Evolutionary conservation across 2,329 filamentous ascomycete species (phyloP).

Genomic region (Orbilia javanica): DNA sequence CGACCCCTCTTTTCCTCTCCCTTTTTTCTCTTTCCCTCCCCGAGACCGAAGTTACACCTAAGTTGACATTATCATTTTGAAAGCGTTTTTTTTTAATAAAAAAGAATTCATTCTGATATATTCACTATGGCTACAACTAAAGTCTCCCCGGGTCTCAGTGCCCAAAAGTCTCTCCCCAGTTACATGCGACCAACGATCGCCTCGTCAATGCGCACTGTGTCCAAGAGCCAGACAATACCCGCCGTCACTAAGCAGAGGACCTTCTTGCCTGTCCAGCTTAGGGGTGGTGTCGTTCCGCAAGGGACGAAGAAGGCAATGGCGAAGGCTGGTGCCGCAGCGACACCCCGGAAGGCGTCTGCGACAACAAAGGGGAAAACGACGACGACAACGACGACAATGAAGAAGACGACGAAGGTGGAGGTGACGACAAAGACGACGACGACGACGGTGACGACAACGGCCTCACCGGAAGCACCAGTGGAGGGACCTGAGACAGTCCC

Average conservation of each 20-base stretch:
- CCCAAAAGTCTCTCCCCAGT: slow-evolving; percentile 5
- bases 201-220: slow-evolving; percentile 6
- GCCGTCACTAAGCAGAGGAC: slow-evolving; percentile 1
- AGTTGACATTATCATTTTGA: not conserved
- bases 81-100: too few species aligned
- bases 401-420: not conserved
- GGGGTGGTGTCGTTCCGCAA: slow-evolving; percentile 1
- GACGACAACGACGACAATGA: not conserved
- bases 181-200: slow-evolving; percentile 7
- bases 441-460: not conserved
- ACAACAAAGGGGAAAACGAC: not conserved
- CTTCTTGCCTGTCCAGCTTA: slow-evolving; percentile 1
- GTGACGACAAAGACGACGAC: not conserved
- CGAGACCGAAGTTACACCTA: slow-evolving; percentile 1
- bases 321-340: slow-evolving; percentile 1
- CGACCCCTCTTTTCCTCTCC: not conserved
- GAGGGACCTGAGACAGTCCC: slow-evolving; percentile 6
- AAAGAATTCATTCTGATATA: not conserved
- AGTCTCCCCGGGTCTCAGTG: slow-evolving; percentile 9
- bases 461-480: not conserved
- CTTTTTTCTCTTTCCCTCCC: not conserved
- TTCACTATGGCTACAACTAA: slow-evolving; percentile 10
- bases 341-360: not conserved
- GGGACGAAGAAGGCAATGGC: slow-evolving; percentile 9
- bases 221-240: not conserved